Evolutionary conservation across 2,329 filamentous ascomycete genomes (phyloP).

Genomic region (Cladosporium velox): DNA sequence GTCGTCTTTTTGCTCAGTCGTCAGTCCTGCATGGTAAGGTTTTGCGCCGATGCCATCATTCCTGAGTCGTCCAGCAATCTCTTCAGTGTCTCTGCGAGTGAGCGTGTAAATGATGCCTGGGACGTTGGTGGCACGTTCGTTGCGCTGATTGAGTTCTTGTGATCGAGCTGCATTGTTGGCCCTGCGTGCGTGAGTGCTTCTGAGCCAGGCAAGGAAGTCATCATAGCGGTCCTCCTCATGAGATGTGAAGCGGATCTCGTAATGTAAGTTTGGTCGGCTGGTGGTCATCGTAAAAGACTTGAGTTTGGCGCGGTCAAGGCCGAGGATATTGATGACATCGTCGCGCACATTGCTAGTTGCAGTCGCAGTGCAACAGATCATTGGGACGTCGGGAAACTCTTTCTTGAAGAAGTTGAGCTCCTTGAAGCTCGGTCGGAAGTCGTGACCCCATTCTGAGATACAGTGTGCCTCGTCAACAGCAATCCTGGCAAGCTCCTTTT

Average conservation of each 20-base stretch:
- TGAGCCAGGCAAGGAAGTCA: constrained; percentile 77
- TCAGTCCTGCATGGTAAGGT: constrained; percentile 70
- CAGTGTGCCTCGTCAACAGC: constrained; percentile 95
- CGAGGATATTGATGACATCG: constrained; percentile 79
- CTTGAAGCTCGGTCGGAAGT: constrained; percentile 93
- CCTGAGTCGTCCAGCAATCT: constrained; percentile 65
- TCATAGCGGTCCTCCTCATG: constrained; percentile 73
- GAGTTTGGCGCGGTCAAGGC: constrained; percentile 64
- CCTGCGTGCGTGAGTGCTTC: constrained; percentile 69
- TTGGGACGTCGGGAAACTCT: constrained; percentile 79
- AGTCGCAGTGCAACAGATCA: constrained; percentile 91
- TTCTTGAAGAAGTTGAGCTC: constrained; percentile 81
- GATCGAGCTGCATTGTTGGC: constrained; percentile 57
- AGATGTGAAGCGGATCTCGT: constrained; percentile 81
- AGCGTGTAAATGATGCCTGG: constrained; percentile 80
- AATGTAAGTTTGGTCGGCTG: constrained; percentile 80
- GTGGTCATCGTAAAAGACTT: constrained; percentile 82
- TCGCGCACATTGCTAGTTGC: constrained; percentile 77
- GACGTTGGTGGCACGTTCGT: constrained; percentile 62
- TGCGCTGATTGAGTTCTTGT: constrained; percentile 57
- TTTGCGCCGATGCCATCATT: constrained; percentile 71
- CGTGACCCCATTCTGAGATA: constrained; percentile 97
- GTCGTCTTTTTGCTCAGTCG: constrained; percentile 67
- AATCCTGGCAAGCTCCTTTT: constrained; percentile 82
- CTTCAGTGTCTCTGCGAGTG: constrained; percentile 73